Evolutionary conservation across 2,329 filamentous ascomycete species (phyloP).

Genomic region (Orbilia blumenaviensis): DNA sequence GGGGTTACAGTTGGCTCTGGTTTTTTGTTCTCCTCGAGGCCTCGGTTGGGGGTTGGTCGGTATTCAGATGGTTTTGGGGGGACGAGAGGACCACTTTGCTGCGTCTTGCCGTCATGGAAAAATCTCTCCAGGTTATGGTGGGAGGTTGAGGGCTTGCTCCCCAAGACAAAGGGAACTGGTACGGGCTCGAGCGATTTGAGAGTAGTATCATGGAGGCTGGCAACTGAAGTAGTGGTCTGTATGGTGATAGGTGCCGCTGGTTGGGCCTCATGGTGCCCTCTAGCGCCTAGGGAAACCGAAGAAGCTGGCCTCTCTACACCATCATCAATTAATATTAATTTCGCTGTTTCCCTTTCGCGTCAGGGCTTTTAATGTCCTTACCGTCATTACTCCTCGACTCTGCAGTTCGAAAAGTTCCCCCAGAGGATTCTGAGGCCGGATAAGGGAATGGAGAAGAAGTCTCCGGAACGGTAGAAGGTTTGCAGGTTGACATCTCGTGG

Average conservation of each 20-base stretch:
- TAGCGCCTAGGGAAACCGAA: background rate
- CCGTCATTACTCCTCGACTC: background rate
- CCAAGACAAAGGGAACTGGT: background rate
- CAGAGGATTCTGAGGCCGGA: background rate
- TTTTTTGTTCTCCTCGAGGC: background rate
- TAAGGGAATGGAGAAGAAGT: background rate
- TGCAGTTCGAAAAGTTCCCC: background rate
- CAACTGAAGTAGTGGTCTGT: background rate
- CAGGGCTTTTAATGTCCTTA: background rate
- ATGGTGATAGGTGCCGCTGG: background rate
- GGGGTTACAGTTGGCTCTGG: background rate
- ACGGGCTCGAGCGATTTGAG: background rate
- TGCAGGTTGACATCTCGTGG: background rate
- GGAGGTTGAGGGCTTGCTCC: background rate
- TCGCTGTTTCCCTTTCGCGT: too few species aligned
- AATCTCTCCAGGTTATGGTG: background rate
- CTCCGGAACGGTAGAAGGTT: background rate
- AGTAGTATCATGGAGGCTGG: background rate
- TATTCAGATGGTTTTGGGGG: slow-evolving; percentile 3
- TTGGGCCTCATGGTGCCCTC: background rate
- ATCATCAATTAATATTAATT: too few species aligned
- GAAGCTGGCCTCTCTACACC: background rate
- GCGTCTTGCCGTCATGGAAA: background rate
- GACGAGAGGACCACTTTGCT: background rate
- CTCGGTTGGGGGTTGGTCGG: background rate